phyloP scores from a whole-genome alignment of 768 basidiomycete genomes.

The Russula dissimulans region DNA sequence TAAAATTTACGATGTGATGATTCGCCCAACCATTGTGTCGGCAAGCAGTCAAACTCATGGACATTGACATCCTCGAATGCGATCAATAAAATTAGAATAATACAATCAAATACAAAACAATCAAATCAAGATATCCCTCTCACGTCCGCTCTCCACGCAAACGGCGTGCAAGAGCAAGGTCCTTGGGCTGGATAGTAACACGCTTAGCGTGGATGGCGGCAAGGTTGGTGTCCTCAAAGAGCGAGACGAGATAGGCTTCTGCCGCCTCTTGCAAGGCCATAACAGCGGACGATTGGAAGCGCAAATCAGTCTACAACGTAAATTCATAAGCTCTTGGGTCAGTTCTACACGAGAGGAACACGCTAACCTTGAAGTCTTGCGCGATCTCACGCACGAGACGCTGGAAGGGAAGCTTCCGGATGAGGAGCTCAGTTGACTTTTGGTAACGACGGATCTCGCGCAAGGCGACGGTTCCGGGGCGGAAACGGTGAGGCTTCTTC shows the following conservation, averaged over 20 bases:
- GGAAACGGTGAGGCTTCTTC: constrained; percentile 45
- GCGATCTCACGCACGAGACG: constrained; percentile 57
- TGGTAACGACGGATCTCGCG: constrained; percentile 34
- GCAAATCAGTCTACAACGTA: constrained; percentile 37
- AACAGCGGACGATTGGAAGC: constrained; percentile 59
- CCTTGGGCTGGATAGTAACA: constrained; percentile 48
- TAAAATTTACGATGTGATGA: no score
- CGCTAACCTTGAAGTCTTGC: constrained; percentile 50
- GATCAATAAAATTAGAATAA: constrained; percentile 19
- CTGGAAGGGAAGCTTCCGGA: constrained; percentile 53
- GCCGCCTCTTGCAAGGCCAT: constrained; percentile 54
- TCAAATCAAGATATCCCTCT: background rate
- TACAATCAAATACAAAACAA: constrained; percentile 19
- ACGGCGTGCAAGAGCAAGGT: constrained; percentile 40
- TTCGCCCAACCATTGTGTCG: no score
- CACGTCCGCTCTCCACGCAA: constrained; percentile 39
- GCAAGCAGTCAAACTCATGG: no score
- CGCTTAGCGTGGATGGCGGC: constrained; percentile 48
- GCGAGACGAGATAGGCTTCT: constrained; percentile 37
- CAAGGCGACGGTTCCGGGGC: constrained; percentile 31
- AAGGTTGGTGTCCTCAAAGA: constrained; percentile 41
- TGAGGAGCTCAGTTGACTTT: constrained; percentile 33
- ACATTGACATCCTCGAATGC: background rate
- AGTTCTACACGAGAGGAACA: background rate
- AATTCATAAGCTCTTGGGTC: background rate